A percentile compares a stretch with the other conserved stretches of the same genome.
phyloP scores from a whole-genome alignment of 2,329 filamentous ascomycete species.

The Lanzia echinophila region DNA sequence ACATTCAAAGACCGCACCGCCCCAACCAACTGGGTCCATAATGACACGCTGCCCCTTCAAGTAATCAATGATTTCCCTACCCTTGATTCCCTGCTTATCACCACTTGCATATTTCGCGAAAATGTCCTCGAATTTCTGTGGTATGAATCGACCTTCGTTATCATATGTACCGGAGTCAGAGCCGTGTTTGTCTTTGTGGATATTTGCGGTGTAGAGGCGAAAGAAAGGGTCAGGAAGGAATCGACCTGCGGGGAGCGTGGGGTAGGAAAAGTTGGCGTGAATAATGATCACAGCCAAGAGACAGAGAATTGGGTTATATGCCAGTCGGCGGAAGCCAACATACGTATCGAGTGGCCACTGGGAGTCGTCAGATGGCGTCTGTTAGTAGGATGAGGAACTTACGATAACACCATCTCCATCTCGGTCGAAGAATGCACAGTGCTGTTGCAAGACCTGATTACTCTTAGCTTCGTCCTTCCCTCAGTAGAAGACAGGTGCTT shows the following conservation, averaged over 20 bases:
- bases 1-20: constrained; percentile 30
- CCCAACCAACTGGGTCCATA: constrained; percentile 38
- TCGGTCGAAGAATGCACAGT: constrained; percentile 45
- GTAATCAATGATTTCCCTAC: constrained; percentile 32
- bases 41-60: constrained; percentile 37
- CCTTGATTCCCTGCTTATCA: constrained; percentile 34
- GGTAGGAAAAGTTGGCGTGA: constrained; percentile 43
- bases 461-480: background rate
- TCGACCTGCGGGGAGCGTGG: constrained; percentile 32
- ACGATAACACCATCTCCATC: constrained; percentile 44
- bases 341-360: constrained; percentile 45
- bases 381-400: background rate
- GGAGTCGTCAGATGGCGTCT: background rate
- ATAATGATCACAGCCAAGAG: constrained; percentile 41
- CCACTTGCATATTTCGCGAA: constrained; percentile 40
- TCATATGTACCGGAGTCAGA: constrained; percentile 42
- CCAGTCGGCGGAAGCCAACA: constrained; percentile 38
- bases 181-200: constrained; percentile 38
- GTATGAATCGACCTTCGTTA: constrained; percentile 41
- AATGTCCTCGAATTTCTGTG: constrained; percentile 45
- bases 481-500: background rate
- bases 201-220: constrained; percentile 29
- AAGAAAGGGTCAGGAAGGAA: constrained; percentile 37
- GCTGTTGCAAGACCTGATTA: constrained; percentile 43
- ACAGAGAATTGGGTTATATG: constrained; percentile 39